Evolutionary conservation across 73 alveolate genomes (phyloP).

Genomic region (Blepharisma japonicum): DNA sequence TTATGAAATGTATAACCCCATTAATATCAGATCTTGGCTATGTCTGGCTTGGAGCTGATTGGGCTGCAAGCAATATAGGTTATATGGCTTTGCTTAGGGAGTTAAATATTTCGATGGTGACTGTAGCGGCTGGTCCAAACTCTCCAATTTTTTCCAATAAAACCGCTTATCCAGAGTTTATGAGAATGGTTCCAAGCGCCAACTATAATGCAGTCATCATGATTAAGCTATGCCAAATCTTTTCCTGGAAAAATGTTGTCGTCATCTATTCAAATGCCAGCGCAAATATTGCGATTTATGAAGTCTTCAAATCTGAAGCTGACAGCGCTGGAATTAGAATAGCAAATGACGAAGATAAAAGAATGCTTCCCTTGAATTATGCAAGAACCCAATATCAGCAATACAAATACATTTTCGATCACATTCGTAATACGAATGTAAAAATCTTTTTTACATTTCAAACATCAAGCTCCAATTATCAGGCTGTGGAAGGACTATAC

Average conservation of each 20-base stretch:
- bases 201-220: background rate
- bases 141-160: background rate
- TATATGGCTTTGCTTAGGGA: background rate
- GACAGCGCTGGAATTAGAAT: background rate
- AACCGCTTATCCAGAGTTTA: conserved; percentile 1
- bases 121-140: background rate
- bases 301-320: background rate
- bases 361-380: background rate
- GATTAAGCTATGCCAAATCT: background rate
- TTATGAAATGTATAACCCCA: background rate
- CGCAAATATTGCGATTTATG: background rate
- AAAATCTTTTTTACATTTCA: background rate
- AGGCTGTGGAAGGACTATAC: background rate
- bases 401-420: background rate
- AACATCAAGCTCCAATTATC: background rate
- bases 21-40: background rate
- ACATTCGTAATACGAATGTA: background rate
- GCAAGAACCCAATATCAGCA: background rate
- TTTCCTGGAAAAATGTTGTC: background rate
- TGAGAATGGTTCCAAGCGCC: background rate
- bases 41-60: background rate
- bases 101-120: background rate
- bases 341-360: background rate
- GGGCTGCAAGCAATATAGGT: background rate
- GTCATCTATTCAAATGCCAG: background rate